Conservation (phyloP, 805 yeast species). For the Candida pseudofarinosa region DNA sequence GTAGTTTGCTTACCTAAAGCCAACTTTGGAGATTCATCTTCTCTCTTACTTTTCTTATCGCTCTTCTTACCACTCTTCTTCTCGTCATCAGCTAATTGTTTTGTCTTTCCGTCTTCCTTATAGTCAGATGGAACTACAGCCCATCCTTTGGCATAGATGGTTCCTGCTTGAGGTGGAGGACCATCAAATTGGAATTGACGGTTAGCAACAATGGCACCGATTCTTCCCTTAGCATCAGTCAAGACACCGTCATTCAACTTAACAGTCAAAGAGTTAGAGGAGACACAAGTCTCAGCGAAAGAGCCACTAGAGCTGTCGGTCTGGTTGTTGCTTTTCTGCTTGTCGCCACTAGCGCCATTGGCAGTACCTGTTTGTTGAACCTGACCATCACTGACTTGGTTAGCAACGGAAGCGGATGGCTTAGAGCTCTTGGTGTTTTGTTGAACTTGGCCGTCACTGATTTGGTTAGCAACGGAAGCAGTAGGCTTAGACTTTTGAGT, state of each 20-base stretch:
- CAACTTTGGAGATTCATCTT: conserved; percentile 42
- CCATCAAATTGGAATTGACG: conserved; percentile 76
- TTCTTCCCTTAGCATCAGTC: conserved; percentile 58
- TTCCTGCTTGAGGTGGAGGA: conserved; percentile 77
- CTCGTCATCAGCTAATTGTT: conserved; percentile 7
- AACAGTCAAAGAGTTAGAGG: conserved; percentile 51
- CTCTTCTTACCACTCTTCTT: not conserved
- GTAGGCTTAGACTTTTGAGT: conserved; percentile 2
- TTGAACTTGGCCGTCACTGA: conserved; percentile 32
- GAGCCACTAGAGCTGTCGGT: conserved; percentile 5
- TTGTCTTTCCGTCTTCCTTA: conserved; percentile 6
- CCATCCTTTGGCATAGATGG: conserved; percentile 63
- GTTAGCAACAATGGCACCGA: conserved; percentile 78
- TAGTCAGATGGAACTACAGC: conserved; percentile 33
- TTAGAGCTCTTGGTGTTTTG: conserved; percentile 18
- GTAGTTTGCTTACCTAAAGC: conserved; percentile 59
- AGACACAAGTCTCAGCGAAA: conserved; percentile 39
- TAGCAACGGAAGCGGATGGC: conserved; percentile 12
- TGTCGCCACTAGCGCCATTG: no score
- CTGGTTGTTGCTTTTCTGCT: not conserved
- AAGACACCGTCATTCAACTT: conserved; percentile 48
- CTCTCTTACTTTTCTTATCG: conserved; percentile 5
- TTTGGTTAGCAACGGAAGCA: conserved; percentile 15
- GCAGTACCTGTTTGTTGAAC: conserved; percentile 13
- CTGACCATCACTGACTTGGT: conserved; percentile 34